These are phyloP conservation scores for Pyrenophora graminea DNA, from an alignment of 2,329 filamentous ascomycete genomes.

Conservation along the genomic window DNA sequence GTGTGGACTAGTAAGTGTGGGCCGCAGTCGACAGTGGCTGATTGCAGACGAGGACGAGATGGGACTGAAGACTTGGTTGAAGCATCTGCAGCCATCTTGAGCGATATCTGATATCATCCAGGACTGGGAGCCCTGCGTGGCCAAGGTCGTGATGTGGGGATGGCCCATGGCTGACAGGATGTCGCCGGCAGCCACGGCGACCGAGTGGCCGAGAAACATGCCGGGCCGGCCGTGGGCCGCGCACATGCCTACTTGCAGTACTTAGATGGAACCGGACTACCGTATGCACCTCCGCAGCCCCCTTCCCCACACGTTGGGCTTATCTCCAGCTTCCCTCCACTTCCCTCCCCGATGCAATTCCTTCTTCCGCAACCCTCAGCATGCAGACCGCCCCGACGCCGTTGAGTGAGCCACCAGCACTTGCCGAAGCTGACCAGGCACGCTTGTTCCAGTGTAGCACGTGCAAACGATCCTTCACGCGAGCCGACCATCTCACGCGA, in stretches of 20 bases:
- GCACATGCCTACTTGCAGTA: too few relatives aligned
- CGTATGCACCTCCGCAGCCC: conserved; percentile 12
- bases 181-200: too few relatives aligned
- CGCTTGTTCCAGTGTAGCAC: conserved; percentile 56
- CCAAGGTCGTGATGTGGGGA: conserved; percentile 21
- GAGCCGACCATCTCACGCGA: conserved; percentile 58
- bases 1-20: background rate
- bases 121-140: background rate
- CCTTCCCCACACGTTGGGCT: conserved; percentile 14
- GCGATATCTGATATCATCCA: background rate
- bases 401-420: conserved; percentile 12
- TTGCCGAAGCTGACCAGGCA: conserved; percentile 24
- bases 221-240: too few relatives aligned
- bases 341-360: conserved; percentile 23
- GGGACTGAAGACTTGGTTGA: background rate
- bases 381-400: conserved; percentile 25
- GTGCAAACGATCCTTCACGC: conserved; percentile 57
- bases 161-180: background rate
- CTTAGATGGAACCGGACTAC: too few relatives aligned
- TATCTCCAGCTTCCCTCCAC: conserved; percentile 32
- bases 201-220: background rate
- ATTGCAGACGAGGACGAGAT: background rate
- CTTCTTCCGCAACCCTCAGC: conserved; percentile 13
- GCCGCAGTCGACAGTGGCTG: too few relatives aligned
- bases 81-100: background rate